Conservation (phyloP, 2,329 filamentous ascomycete species). For the Penicillium sp. region DNA sequence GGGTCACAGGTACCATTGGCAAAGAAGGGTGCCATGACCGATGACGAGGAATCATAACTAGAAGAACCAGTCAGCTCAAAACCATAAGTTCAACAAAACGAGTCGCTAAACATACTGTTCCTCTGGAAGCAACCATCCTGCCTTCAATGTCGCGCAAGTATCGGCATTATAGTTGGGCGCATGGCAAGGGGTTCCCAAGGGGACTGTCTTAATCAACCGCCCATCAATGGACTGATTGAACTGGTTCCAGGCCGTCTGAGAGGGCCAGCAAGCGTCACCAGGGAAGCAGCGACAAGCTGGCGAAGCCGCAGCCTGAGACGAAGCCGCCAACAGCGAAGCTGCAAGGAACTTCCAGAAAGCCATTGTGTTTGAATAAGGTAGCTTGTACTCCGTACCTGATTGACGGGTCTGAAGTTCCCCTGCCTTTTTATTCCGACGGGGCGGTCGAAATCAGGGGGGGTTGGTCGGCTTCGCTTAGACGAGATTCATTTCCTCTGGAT, state of each 20-base stretch:
- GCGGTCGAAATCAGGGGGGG: neutral
- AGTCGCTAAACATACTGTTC: slow-evolving; percentile 49
- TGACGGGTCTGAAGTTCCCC: neutral
- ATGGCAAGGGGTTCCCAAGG: slow-evolving; percentile 62
- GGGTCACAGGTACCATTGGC: slow-evolving; percentile 52
- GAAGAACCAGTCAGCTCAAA: neutral
- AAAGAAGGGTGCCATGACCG: slow-evolving; percentile 49
- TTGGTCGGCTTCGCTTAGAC: neutral
- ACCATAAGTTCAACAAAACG: neutral
- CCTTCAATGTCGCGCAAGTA: slow-evolving; percentile 50
- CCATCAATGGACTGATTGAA: slow-evolving; percentile 62
- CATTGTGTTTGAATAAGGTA: neutral
- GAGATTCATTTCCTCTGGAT: neutral
- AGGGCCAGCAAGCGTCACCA: slow-evolving; percentile 62
- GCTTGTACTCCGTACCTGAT: neutral
- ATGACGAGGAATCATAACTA: slow-evolving; percentile 65
- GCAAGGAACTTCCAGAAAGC: slow-evolving; percentile 5
- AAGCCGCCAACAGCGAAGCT: slow-evolving; percentile 4
- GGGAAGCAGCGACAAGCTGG: slow-evolving; percentile 33
- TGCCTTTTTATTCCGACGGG: neutral
- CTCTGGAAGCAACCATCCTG: slow-evolving; percentile 53
- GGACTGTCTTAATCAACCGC: slow-evolving; percentile 59
- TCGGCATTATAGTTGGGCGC: slow-evolving; percentile 54
- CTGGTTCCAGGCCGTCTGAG: slow-evolving; percentile 51
- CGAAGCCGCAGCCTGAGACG: slow-evolving; percentile 1